Evolutionary conservation across 768 basidiomycete species (phyloP).

Genomic region (Mycena epipterygia): DNA sequence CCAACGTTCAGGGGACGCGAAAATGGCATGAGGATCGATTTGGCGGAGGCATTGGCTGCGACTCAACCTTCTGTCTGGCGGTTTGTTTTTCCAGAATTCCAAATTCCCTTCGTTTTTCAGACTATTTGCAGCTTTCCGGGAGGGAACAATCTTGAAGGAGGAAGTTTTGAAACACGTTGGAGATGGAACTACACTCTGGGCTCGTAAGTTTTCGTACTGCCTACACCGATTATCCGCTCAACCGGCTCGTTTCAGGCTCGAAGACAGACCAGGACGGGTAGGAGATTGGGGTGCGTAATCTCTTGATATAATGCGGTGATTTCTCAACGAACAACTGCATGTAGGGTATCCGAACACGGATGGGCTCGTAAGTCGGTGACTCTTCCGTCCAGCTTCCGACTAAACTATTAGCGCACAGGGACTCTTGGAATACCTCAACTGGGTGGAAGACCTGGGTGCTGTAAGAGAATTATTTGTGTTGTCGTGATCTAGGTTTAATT

Average conservation of each 20-base stretch:
- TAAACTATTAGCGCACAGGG: conserved; percentile 37
- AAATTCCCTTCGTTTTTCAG: neutral
- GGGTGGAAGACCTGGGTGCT: conserved; percentile 55
- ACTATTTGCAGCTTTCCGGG: conserved; percentile 40
- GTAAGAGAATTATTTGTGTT: conserved; percentile 35
- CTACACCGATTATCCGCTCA: too few relatives aligned
- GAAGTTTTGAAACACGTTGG: conserved; percentile 64
- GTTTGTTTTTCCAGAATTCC: neutral
- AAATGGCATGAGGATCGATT: conserved; percentile 73
- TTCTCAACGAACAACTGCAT: neutral
- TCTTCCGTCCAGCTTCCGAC: neutral
- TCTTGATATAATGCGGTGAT: neutral
- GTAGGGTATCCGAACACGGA: conserved; percentile 66
- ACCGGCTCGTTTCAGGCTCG: conserved; percentile 41
- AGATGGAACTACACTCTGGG: conserved; percentile 73
- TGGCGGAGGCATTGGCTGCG: conserved; percentile 60
- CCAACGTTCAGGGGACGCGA: conserved; percentile 70
- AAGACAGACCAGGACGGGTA: conserved; percentile 47
- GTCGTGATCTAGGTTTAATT: neutral
- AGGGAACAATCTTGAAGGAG: conserved; percentile 65
- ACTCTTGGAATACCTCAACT: conserved; percentile 57
- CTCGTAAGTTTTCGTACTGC: conserved; percentile 47
- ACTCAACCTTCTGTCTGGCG: conserved; percentile 58
- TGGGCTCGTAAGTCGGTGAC: conserved; percentile 57
- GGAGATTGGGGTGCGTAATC: conserved; percentile 56